These are phyloP conservation scores for Cyamopsis tetragonoloba DNA, from an alignment of 306 rosid species.

Conservation along the genomic window DNA sequence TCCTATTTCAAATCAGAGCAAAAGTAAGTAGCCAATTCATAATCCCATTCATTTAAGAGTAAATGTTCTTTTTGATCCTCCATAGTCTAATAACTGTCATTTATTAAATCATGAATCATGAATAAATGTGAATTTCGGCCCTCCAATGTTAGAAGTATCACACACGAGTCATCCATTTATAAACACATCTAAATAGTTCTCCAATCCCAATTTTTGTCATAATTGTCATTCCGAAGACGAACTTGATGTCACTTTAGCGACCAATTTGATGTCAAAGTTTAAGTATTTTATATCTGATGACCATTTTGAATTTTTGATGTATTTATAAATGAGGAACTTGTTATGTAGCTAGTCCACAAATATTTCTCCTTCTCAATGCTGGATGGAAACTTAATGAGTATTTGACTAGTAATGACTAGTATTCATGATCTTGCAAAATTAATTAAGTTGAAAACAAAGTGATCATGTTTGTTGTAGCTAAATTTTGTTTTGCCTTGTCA, in stretches of 20 bases:
- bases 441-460: background rate
- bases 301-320: background rate
- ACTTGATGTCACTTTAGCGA: too few relatives aligned
- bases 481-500: conserved; percentile 13
- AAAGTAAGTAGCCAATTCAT: conserved; percentile 44
- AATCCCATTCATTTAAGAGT: background rate
- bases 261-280: background rate
- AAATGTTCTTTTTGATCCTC: background rate
- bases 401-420: background rate
- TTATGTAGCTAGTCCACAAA: background rate
- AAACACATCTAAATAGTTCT: too few relatives aligned
- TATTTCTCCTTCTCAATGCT: background rate
- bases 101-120: too few relatives aligned
- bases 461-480: conserved; percentile 1
- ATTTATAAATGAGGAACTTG: background rate
- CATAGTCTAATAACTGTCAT: background rate
- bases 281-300: background rate
- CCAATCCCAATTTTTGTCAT: too few relatives aligned
- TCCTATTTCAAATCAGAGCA: conserved; percentile 75
- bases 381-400: background rate
- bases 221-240: too few relatives aligned
- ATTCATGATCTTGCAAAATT: background rate
- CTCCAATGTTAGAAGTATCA: too few relatives aligned
- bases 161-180: background rate
- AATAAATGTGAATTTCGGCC: too few relatives aligned